Evolutionary conservation across 1,284 basidiomycete species (phyloP), one percentile per base, ranked within the genome.

Genomic region (Exobasidium cylindrosporum): DNA sequence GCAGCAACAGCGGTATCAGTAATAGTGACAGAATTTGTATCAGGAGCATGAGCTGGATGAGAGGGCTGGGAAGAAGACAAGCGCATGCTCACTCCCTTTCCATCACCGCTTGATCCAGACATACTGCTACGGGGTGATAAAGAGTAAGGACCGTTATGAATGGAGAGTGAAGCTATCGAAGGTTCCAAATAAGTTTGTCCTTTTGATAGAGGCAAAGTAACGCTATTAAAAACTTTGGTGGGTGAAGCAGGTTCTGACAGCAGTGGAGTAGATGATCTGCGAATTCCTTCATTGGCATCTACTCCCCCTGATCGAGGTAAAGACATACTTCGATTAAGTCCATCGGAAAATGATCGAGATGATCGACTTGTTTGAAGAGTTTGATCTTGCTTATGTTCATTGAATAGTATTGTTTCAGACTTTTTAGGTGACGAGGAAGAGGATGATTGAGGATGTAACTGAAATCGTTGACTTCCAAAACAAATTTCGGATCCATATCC

Each of bases 401-500:
- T 17, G 7, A 17, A 40, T 17, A 40, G 35, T 10, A 40, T 40
- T 7, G 10, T 40, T n/a, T n/a, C n/a, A n/a, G n/a, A n/a, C n/a
- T n/a, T n/a, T n/a, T n/a, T n/a, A 17, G 35, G 35, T 17, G 35
- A 40, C 17, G 35, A 40, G 35, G 35, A 7, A 40, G 17, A 17
- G 35, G 47, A 13, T 24, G 44, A 47, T 55, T 61, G 62, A 11
- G 58, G 62, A 54, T 63, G 62, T 7, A 61, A 24, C 26, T 50
- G 62, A 50, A 63, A 63, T 14, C 50, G n/a, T 46, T 63, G 49
- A 40, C 61, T 63, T 0, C 72, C 70, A 53, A 73, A 74, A 54
- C 66, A 67, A 63, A 74, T 74, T 59, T 72, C 72, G 23, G 70
- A 67, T 14, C 72, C 70, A 49, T 67, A 70, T 2, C 70, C 70